phyloP scores from a whole-genome alignment of 169 alveolate species.

The Babesia gibsoni region DNA sequence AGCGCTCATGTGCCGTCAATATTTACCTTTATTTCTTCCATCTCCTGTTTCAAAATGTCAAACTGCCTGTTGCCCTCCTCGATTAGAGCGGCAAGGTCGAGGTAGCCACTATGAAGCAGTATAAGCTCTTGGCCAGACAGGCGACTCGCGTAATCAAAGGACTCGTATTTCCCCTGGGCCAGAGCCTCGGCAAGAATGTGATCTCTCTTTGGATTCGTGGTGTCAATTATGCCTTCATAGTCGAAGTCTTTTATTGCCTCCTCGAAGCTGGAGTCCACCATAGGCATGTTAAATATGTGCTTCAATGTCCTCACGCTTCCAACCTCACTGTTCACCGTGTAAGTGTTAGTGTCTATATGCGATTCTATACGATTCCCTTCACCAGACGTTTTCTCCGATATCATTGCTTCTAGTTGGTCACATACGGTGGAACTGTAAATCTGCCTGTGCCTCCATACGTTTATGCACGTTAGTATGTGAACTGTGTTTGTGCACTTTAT shows the following conservation, averaged over 20 bases:
- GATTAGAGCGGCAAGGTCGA: slow-evolving; percentile 61
- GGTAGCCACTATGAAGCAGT: slow-evolving; percentile 50
- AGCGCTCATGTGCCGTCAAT: neutral
- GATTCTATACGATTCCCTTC: neutral
- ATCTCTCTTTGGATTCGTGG: neutral
- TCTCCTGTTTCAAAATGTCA: slow-evolving; percentile 31
- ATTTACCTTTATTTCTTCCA: slow-evolving; percentile 14
- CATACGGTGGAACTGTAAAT: slow-evolving; percentile 36
- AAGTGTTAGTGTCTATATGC: slow-evolving; percentile 26
- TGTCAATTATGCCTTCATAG: neutral
- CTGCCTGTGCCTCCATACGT: slow-evolving; percentile 56
- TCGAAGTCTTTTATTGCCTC: slow-evolving; percentile 34
- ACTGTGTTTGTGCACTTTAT: slow-evolving; percentile 46
- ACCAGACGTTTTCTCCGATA: neutral
- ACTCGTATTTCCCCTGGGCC: slow-evolving; percentile 3
- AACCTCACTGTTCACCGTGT: slow-evolving; percentile 48
- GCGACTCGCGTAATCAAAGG: slow-evolving; percentile 41
- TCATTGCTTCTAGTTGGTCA: slow-evolving; percentile 30
- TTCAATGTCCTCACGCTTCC: slow-evolving; percentile 41
- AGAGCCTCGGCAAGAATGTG: slow-evolving; percentile 16
- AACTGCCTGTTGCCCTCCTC: slow-evolving; percentile 53
- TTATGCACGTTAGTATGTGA: slow-evolving; percentile 49
- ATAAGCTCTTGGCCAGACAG: slow-evolving; percentile 64
- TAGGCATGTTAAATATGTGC: slow-evolving; percentile 47
- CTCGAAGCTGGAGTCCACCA: slow-evolving; percentile 39